Percentiles rank a stretch among this genome's conserved stretches.
phyloP scores from a whole-genome alignment of 129 eudicot genomes.

The Artemisia tridentata region DNA sequence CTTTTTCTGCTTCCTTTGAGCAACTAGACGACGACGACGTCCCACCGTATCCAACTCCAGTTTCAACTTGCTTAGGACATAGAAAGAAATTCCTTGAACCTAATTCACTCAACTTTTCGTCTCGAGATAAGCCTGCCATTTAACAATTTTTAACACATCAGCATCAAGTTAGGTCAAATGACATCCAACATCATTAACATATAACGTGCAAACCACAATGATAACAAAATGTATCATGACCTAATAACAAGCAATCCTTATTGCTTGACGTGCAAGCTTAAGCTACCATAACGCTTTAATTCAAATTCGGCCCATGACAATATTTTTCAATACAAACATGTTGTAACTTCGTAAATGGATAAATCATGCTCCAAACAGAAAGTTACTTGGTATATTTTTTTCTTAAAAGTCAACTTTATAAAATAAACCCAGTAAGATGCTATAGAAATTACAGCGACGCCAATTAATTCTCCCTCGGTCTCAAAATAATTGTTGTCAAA shows the following conservation, averaged over 20 bases:
- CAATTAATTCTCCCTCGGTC: too few species aligned
- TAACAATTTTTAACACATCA: not conserved
- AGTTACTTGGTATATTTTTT: too few species aligned
- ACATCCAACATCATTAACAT: not conserved
- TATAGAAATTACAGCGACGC: too few species aligned
- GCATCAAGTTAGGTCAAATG: not conserved
- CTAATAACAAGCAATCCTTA: not conserved
- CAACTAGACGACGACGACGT: constrained; percentile 36
- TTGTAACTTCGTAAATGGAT: too few species aligned
- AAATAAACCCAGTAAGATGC: not conserved
- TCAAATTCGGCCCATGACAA: not conserved
- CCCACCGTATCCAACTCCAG: constrained; percentile 12
- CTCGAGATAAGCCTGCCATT: constrained; percentile 58
- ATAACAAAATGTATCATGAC: not conserved
- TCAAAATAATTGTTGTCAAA: too few species aligned
- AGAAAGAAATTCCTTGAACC: constrained; percentile 91
- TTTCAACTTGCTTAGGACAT: constrained; percentile 42
- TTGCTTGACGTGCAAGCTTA: constrained; percentile 12
- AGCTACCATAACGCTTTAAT: not conserved
- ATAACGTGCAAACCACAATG: not conserved
- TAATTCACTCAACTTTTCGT: constrained; percentile 64
- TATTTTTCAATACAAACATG: not conserved
- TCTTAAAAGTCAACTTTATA: not conserved
- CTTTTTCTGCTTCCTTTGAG: constrained; percentile 58
- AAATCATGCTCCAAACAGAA: too few species aligned